Percentiles rank a stretch among this genome's conserved stretches.
Evolutionary conservation across 225 moss, liverwort and hornwort genomes (phyloP).

Genomic region (Anthoceros angustus): DNA sequence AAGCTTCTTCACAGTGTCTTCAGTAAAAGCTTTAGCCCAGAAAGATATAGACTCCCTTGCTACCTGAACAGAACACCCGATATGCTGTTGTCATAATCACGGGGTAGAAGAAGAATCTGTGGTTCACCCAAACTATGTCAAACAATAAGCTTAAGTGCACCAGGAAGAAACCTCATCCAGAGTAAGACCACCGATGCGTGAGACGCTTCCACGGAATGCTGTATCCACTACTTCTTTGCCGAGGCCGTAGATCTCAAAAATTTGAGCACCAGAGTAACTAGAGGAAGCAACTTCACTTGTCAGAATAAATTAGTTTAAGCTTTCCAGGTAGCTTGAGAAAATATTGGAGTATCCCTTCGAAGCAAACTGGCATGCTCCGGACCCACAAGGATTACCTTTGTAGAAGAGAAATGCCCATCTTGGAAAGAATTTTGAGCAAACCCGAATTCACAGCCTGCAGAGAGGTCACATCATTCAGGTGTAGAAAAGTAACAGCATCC

Average conservation of each 20-base stretch:
- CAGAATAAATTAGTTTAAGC: neutral
- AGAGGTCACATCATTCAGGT: no score
- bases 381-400: slow-evolving; percentile 38
- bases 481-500: neutral
- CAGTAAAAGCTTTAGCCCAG: slow-evolving; percentile 80
- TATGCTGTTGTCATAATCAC: no score
- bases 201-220: slow-evolving; percentile 79
- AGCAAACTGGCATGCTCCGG: neutral
- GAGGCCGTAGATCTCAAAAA: slow-evolving; percentile 89
- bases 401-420: slow-evolving; percentile 87
- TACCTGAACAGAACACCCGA: slow-evolving; percentile 30
- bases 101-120: neutral
- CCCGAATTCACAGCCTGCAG: slow-evolving; percentile 70
- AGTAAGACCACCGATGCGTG: slow-evolving; percentile 66
- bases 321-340: no score
- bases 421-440: slow-evolving; percentile 80
- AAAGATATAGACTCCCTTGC: slow-evolving; percentile 65
- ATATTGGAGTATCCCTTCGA: neutral
- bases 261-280: slow-evolving; percentile 96
- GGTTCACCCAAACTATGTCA: neutral
- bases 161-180: slow-evolving; percentile 43
- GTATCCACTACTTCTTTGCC: slow-evolving; percentile 60
- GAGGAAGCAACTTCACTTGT: neutral
- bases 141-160: no score
- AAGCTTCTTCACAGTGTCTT: slow-evolving; percentile 67